Base-by-base conservation (phyloP, 1,139 yeast species). In the Saccharomycopsis hybrid region DNA sequence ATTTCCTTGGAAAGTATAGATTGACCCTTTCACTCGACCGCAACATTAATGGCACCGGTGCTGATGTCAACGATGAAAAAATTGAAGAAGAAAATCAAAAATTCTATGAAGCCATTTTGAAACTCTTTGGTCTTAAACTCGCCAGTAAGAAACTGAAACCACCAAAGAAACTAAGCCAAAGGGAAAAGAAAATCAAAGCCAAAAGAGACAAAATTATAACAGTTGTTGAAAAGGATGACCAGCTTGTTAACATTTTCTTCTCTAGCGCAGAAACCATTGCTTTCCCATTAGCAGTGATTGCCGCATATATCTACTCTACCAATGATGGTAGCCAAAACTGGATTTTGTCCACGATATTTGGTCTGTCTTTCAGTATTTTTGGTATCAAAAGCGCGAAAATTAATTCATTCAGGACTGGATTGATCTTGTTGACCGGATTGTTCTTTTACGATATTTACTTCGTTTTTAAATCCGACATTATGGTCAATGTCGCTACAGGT, bases 371-470 rank as follows among this genome's bases (percentile, higher is more conserved):
- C 40, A 71, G 74, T 1, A 59, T 74, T 2, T 64, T 59, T 52
- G 70, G 73, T 4, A 65, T 74, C 40, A 58, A 62, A 40, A 57
- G 59, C 31, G 52, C 65, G 9, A 63, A 61, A 44, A 46, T 74
- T n/a, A 65, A 71, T 7, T 68, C 66, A 24, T 75, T 80, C 60
- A 69, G 66, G 49, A 65, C 73, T 2, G 80, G 77, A 1, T 59
- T 67, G 27, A 57, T 76, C 11, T 60, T 80, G 43, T 64, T 83
- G 30, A 51, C 60, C 1, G 76, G 76, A 1, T 69, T 82, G 44
- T 80, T 82, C 58, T 54, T 76, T 39, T 83, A 82, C 62, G 89
- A 83, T 60, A 71, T 80, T 41, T 80, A 73, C 59, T 83, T 83
- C 65, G 89, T 82, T 1, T 83, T 81, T 62, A 77, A 75, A 2